Evolutionary conservation across 2,329 filamentous ascomycete species (phyloP), one percentile per base, ranked within the genome.

Genomic region (Tothia fuscella): DNA sequence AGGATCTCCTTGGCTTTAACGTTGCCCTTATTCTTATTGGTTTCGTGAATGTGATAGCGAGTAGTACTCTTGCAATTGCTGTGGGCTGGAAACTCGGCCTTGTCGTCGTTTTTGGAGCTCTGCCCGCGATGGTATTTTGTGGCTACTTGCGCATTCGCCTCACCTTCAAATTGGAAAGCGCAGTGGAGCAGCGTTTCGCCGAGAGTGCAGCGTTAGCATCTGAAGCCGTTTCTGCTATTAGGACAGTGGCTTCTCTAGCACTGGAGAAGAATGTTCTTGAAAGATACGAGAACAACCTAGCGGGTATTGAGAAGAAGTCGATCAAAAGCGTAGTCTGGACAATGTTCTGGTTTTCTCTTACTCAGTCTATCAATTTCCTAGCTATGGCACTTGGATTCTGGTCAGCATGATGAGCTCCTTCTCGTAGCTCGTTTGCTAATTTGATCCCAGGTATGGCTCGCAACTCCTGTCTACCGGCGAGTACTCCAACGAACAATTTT

Each of bases 391-490:
- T 45, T 10, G 42, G 42, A 4, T 45, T 45, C 25, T 45, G 42
- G 42, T 43, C 41, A 31, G 53, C n/a, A 24, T 7, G 22, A 14
- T 29, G 10, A 10, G 26, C 10, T 29, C 26, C 14, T 10, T 29
- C 10, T n/a, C 26, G 10, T 29, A 29, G 26, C 10, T 10, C 26
- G 26, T 29, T 29, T 10, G 26, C 26, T 29, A 14, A 29, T 14
- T 10, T 29, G 26, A 10, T 10, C 10, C 10, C 26, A 29, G 26
- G 26, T 34, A 34, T 30, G 53, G 35, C 16, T 9, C 74, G 1
- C 68, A 64, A 19, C 68, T 82, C 14, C 54, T 82, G 7, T 64
- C 64, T 1, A 60, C 57, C 3, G 60, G 63, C 3, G 72, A 81
- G 51, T 67, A 66, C 34, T 50, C 55, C 17, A 52, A 59, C 7